phyloP scores from a whole-genome alignment of 2,329 filamentous ascomycete species.

The Aureobasidium sp. region DNA sequence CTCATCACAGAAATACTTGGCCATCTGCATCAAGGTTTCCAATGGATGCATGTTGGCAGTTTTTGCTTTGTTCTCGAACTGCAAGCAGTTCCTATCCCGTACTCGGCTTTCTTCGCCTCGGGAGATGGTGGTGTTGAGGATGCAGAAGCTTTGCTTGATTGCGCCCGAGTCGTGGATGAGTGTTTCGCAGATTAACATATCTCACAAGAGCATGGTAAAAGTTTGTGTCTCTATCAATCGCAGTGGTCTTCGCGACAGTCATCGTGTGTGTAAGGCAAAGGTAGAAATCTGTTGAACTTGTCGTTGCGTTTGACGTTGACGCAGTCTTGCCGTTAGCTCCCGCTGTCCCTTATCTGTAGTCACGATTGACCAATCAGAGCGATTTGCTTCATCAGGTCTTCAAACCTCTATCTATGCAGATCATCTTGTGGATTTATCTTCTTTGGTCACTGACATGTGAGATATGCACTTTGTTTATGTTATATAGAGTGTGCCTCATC shows the following conservation, averaged over 20 bases:
- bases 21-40: not conserved
- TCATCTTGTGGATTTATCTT: not conserved
- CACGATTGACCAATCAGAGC: not conserved
- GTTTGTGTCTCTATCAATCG: not conserved
- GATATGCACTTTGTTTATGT: not conserved
- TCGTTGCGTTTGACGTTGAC: slow-evolving; percentile 15
- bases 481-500: not conserved
- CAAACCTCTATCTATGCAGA: not conserved
- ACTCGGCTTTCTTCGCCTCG: not conserved
- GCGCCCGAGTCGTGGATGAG: not conserved
- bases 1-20: slow-evolving; percentile 13
- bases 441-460: not conserved
- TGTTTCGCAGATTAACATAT: too few species aligned
- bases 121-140: not conserved
- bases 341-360: slow-evolving; percentile 10
- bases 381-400: not conserved
- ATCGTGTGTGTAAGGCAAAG: slow-evolving; percentile 2
- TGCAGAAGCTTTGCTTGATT: not conserved
- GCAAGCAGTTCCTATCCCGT: not conserved
- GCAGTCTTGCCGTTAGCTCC: slow-evolving; percentile 9
- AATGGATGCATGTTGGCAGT: not conserved
- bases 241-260: slow-evolving; percentile 1
- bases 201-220: too few species aligned
- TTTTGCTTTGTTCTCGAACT: slow-evolving; percentile 5
- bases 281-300: slow-evolving; percentile 13